Evolutionary conservation across 495 filamentous ascomycete genomes (phyloP).

Genomic region (Aspergillus kassunensis): DNA sequence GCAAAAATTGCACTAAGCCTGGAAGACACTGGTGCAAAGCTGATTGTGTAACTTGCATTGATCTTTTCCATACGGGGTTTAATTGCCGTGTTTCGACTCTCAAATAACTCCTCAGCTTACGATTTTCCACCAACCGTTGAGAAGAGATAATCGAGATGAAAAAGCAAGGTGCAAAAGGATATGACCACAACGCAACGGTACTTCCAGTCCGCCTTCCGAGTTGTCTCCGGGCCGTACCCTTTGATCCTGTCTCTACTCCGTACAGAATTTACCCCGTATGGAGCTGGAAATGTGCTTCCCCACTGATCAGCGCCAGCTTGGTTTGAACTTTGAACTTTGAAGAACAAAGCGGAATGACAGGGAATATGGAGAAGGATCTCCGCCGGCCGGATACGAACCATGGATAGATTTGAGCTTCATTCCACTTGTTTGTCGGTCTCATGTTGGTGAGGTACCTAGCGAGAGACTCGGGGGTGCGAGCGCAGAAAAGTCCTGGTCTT

Average conservation of each 20-base stretch:
- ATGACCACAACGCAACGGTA: not conserved
- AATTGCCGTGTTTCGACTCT: not conserved
- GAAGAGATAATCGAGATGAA: not conserved
- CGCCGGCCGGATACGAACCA: not conserved
- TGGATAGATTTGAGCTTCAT: not conserved
- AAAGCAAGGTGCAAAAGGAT: not conserved
- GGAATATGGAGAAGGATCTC: slow-evolving; percentile 2
- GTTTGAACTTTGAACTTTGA: no score
- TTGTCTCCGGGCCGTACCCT: not conserved
- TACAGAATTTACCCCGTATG: not conserved
- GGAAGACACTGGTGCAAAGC: not conserved
- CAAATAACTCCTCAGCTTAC: not conserved
- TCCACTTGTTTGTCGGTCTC: not conserved
- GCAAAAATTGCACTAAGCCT: not conserved
- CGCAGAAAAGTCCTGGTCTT: no score
- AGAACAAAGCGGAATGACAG: slow-evolving; percentile 2
- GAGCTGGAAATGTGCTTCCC: not conserved
- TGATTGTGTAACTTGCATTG: not conserved
- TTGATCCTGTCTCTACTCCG: not conserved
- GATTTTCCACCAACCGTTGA: not conserved
- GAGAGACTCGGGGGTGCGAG: no score
- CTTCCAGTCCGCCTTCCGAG: not conserved
- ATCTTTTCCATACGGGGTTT: not conserved
- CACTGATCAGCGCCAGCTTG: slow-evolving; percentile 3
- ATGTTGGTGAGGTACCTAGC: no score